Conservation (phyloP, 129 eudicot genomes). For the Chrysanthemum seticuspe region DNA sequence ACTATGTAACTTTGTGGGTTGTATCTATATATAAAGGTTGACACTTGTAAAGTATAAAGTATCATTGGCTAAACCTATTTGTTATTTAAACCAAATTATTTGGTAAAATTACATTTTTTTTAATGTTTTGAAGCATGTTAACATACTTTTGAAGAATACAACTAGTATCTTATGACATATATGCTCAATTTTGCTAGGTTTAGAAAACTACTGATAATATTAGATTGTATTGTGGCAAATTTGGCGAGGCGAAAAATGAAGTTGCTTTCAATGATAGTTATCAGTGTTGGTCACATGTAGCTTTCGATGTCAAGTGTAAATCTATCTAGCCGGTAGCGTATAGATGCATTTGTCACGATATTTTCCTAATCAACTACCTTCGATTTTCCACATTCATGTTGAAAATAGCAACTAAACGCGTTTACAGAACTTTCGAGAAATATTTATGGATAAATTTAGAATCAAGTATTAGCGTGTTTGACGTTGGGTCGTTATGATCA, state of each 20-base stretch:
- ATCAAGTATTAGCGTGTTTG: no score
- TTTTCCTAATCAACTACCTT: neutral
- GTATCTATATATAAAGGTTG: neutral
- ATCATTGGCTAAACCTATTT: neutral
- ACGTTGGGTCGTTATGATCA: no score
- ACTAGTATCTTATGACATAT: neutral
- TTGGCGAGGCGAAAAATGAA: neutral
- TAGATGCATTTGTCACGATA: neutral
- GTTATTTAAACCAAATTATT: no score
- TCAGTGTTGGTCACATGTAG: neutral
- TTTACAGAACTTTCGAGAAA: no score
- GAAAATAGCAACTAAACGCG: no score
- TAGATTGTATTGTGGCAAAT: neutral
- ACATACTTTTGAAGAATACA: no score
- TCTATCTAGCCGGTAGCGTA: neutral
- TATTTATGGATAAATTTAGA: no score
- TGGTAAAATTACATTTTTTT: no score
- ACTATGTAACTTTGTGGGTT: constrained; percentile 17
- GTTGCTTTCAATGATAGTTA: neutral
- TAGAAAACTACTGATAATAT: no score
- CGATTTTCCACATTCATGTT: no score
- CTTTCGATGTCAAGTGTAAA: neutral
- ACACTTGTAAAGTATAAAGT: constrained; percentile 16
- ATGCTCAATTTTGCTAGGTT: no score
- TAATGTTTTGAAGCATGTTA: neutral